Percentiles rank a stretch among this genome's conserved stretches.
Conservation (phyloP, 2,329 filamentous ascomycete genomes). For the Coniochaeta sp. region DNA sequence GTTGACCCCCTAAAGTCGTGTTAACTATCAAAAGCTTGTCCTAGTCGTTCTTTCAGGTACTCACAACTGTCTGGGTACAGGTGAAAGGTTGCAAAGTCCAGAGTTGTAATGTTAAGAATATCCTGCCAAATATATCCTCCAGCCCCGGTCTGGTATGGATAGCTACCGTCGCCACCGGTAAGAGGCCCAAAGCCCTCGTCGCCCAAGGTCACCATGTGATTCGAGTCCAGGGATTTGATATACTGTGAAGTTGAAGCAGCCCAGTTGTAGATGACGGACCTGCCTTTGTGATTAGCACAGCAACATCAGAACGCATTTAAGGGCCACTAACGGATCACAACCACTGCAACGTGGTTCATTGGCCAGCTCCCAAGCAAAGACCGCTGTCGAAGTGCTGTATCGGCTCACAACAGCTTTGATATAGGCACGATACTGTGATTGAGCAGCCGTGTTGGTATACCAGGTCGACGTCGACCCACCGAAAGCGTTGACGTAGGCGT, state of each 20-base stretch:
- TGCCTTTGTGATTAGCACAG: background rate
- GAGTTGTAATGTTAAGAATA: slow-evolving; percentile 41
- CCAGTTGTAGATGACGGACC: slow-evolving; percentile 49
- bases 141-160: slow-evolving; percentile 42
- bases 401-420: slow-evolving; percentile 29
- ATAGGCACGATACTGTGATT: slow-evolving; percentile 47
- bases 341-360: slow-evolving; percentile 52
- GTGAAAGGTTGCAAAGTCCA: slow-evolving; percentile 47
- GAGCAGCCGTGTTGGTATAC: slow-evolving; percentile 46
- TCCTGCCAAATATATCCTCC: slow-evolving; percentile 40
- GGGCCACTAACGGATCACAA: slow-evolving; percentile 31
- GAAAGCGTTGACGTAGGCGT: slow-evolving; percentile 44
- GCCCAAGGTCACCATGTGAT: slow-evolving; percentile 43
- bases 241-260: slow-evolving; percentile 48
- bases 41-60: background rate
- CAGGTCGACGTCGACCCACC: slow-evolving; percentile 39
- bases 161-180: slow-evolving; percentile 35
- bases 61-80: slow-evolving; percentile 30
- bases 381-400: slow-evolving; percentile 34
- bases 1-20: slow-evolving; percentile 5
- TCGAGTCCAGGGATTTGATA: slow-evolving; percentile 52
- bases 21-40: too few species aligned
- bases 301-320: background rate
- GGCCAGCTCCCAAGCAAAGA: slow-evolving; percentile 37
- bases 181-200: slow-evolving; percentile 44